Conservation (phyloP, 108 stramenopile species). For the Epithemia pelagica region DNA sequence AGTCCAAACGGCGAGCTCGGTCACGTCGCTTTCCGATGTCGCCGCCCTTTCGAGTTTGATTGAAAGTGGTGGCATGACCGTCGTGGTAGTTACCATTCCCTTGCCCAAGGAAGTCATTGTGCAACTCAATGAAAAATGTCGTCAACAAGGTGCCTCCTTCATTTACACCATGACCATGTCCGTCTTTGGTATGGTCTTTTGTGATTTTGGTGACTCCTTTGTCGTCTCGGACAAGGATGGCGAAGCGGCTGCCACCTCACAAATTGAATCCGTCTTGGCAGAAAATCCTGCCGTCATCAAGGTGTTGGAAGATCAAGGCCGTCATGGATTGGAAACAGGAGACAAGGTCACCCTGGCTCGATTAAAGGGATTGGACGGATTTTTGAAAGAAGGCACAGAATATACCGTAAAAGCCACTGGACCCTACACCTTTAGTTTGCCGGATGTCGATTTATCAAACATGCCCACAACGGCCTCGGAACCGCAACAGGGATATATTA, state of each 20-base stretch:
- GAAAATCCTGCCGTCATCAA: slow-evolving; percentile 85
- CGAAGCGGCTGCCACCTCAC: slow-evolving; percentile 81
- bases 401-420: slow-evolving; percentile 83
- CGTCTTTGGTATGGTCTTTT: slow-evolving; percentile 90
- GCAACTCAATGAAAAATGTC: slow-evolving; percentile 70
- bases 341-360: slow-evolving; percentile 88
- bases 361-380: slow-evolving; percentile 69
- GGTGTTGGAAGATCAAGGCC: slow-evolving; percentile 92
- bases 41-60: slow-evolving; percentile 43
- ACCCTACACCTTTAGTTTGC: slow-evolving; percentile 89
- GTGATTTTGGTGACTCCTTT: slow-evolving; percentile 92
- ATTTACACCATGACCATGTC: slow-evolving; percentile 73
- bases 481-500: slow-evolving; percentile 85
- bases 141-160: slow-evolving; percentile 54
- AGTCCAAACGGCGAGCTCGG: slow-evolving; percentile 46
- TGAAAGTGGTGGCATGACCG: slow-evolving; percentile 38
- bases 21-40: slow-evolving; percentile 20
- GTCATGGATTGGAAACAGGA: slow-evolving; percentile 94
- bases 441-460: slow-evolving; percentile 47
- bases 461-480: slow-evolving; percentile 7
- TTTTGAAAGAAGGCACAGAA: slow-evolving; percentile 43
- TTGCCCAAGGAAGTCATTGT: slow-evolving; percentile 54
- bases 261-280: slow-evolving; percentile 80
- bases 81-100: slow-evolving; percentile 64
- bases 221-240: slow-evolving; percentile 89